Conservation (phyloP, 106 monocot genomes). For the Vanilla planifolia region DNA sequence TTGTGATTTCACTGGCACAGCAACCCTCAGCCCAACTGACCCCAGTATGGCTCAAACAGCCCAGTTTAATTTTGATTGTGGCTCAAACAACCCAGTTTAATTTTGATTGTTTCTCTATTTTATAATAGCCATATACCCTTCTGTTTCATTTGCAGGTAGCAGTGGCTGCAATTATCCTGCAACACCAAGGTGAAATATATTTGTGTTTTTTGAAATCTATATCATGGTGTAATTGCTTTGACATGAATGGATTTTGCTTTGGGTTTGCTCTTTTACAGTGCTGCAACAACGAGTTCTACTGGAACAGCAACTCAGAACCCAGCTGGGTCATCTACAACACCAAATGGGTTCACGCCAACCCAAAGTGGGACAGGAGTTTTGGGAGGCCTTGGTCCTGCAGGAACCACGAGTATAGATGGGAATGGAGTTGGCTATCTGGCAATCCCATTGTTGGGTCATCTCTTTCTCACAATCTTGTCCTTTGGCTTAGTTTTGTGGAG, state of each 20-base stretch:
- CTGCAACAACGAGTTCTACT: slow-evolving; percentile 5
- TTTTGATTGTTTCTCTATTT: background rate
- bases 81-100: background rate
- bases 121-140: background rate
- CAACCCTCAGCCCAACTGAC: slow-evolving; percentile 20
- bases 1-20: slow-evolving; percentile 58
- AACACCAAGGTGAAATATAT: slow-evolving; percentile 15
- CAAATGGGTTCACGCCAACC: slow-evolving; percentile 10
- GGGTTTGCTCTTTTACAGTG: background rate
- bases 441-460: background rate
- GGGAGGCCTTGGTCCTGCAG: slow-evolving; percentile 24
- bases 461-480: background rate
- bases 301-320: background rate
- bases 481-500: background rate
- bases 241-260: background rate
- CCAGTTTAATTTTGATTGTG: background rate
- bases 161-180: slow-evolving; percentile 30
- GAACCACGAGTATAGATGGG: slow-evolving; percentile 7
- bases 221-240: background rate
- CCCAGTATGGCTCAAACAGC: slow-evolving; percentile 24
- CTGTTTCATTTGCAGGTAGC: slow-evolving; percentile 11
- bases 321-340: background rate
- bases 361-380: background rate
- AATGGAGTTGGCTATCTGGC: slow-evolving; percentile 6
- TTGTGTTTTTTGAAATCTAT: background rate